Base-by-base conservation (phyloP, 2,329 filamentous ascomycete genomes). In the Paracoccidioides brasiliensis region DNA sequence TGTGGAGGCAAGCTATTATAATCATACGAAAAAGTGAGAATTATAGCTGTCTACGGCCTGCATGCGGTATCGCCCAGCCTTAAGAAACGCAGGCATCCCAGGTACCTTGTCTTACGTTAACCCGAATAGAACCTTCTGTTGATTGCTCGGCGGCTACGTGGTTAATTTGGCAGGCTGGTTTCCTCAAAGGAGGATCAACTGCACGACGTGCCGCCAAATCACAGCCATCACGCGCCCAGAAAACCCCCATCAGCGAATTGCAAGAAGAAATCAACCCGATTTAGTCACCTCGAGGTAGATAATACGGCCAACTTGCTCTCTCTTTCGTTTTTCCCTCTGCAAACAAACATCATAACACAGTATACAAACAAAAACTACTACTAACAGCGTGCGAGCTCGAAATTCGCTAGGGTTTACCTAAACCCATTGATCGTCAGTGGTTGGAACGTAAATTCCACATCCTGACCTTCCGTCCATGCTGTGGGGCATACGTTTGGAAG, bases 201-300 rank as follows among this genome's bases (percentile, higher is more conserved):
- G 54, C 54, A 55, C 30, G 46, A 48, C 22, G 30, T 45, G 32
- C 30, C 30, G 55, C 51, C 22, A 50, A 54, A 54, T 56, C 55
- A 56, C 55, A 56, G 28, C 44, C 46, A 54, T 56, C 55, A 56
- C 55, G 35, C 49, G 40, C 54, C 49, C 35, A 46, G 41, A 30
- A 28, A n/a, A 42, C 37, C 22, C 9, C 10, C 48, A 6, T 38
- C 28, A 14, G 30, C 43, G 38, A 49, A 46, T 54, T 54, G 32
- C 52, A 10, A 38, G 14, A n/a, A 41, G 28, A 28, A 42, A 14
- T 35, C 32, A 28, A 28, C 5, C 41, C 8, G 35, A 15, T 30
- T 33, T 12, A 46, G 35, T 33, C 41, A 45, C 37, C 53, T 5
- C 22, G 12, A 54, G 33, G 15, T 22, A 46, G 15, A 54, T 46